Percentiles rank a stretch among this genome's conserved stretches.
Evolutionary conservation across 1,139 yeast species (phyloP).

Genomic region (Lodderomyces parapsilosis): DNA sequence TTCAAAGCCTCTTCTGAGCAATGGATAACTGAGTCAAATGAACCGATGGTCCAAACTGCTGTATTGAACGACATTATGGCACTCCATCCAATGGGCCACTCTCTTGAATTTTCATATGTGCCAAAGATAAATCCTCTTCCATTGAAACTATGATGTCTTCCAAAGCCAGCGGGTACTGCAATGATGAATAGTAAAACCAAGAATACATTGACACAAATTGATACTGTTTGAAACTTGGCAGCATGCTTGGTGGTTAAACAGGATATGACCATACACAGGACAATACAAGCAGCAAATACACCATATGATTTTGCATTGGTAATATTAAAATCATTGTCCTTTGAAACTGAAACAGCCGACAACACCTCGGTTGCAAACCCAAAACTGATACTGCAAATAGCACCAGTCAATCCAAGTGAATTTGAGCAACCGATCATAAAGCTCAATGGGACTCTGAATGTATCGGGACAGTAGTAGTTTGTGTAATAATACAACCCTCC

Average conservation of each 20-base stretch:
- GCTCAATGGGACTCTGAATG: conserved; percentile 29
- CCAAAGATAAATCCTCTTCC: conserved; percentile 52
- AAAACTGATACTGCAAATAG: conserved; percentile 34
- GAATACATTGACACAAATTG: conserved; percentile 54
- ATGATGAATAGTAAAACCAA: conserved; percentile 56
- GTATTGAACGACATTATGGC: conserved; percentile 61
- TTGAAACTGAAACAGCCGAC: conserved; percentile 30
- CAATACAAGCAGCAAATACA: conserved; percentile 33
- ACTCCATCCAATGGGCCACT: conserved; percentile 23
- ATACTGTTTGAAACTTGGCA: conserved; percentile 58
- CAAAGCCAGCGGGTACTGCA: conserved; percentile 64
- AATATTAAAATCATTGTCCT: conserved; percentile 29
- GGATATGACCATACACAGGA: conserved; percentile 28
- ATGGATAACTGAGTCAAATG: conserved; percentile 71
- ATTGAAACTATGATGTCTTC: conserved; percentile 42
- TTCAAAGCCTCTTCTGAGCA: conserved; percentile 69
- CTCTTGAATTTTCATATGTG: conserved; percentile 46
- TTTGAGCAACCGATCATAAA: conserved; percentile 46
- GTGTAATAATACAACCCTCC: conserved; percentile 68
- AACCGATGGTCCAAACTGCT: conserved; percentile 65
- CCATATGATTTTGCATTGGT: conserved; percentile 33
- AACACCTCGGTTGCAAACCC: conserved; percentile 37
- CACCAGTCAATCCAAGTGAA: conserved; percentile 33
- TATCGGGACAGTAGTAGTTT: conserved; percentile 33
- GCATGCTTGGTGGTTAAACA: conserved; percentile 38